Base-by-base conservation (phyloP, 768 basidiomycete genomes). In the Tulasnella sp. region DNA sequence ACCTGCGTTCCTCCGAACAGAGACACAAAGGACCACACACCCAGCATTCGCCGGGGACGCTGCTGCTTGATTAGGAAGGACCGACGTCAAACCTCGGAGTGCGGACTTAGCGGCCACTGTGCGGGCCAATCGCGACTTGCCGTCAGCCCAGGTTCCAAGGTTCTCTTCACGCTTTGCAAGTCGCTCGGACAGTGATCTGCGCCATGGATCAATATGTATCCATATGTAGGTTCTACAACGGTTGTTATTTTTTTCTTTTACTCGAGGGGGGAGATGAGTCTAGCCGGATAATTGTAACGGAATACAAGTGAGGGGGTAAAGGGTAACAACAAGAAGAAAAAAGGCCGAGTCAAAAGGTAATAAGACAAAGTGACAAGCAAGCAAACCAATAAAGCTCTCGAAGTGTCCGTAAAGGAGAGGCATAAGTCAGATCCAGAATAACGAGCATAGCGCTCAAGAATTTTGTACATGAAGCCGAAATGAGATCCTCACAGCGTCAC, bases 111-210 rank as follows among this genome's bases (percentile, higher is more conserved):
- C 64, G 64, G 28, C 16, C 28, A 28, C 28, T 69, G 64, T 69
- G 64, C 64, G 64, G 46, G 64, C 64, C 34, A 69, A 37, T 69
- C 64, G 64, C 64, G 64, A 69, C 64, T 69, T 69, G 64, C 64
- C 64, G 64, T 69, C 64, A 69, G 64, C 64, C 64, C 64, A 69
- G 16, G 64, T 34, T 69, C 64, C 64, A 69, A 37, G 18, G n/a
- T 69, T 37, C 64, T 7, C 34, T 69, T 69, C 64, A 69, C 64
- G 28, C 64, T 69, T 28, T 28, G 64, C 64, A 34, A 69, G 28
- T 69, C 64, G 28, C 64, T 69, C 64, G 64, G 34, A 18, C 64
- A 18, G 9, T 24, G 64, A 69, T 69, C 64, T 69, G 64, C 31
- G 34, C 64, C 34, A 69, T 31, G 28, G 64, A 69, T 69, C 34